These are phyloP conservation scores for Leucaena leucocephala DNA, from an alignment of 306 rosid species.

Conservation along the genomic window DNA sequence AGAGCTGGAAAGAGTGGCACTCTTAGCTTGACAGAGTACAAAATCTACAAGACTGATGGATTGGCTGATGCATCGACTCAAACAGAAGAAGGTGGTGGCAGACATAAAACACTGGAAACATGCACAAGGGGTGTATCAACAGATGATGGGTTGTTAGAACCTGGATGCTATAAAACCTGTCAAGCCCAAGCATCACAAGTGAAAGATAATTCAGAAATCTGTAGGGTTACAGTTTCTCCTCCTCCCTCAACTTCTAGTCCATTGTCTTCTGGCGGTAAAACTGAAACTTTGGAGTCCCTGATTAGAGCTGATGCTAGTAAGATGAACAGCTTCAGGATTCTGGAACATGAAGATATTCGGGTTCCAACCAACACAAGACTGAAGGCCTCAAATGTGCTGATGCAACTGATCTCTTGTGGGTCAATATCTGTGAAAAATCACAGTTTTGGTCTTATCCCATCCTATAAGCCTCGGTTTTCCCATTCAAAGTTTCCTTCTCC, in stretches of 20 bases:
- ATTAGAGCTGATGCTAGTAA: slow-evolving; percentile 94
- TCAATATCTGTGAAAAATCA: slow-evolving; percentile 94
- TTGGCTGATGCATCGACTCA: slow-evolving; percentile 93
- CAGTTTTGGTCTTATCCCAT: slow-evolving; percentile 86
- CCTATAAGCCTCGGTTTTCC: slow-evolving; percentile 79
- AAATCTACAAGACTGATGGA: slow-evolving; percentile 81
- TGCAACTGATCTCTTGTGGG: slow-evolving; percentile 97
- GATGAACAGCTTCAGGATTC: slow-evolving; percentile 82
- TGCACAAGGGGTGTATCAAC: slow-evolving; percentile 98
- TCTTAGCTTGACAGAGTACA: slow-evolving; percentile 85
- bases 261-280: slow-evolving; percentile 73
- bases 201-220: slow-evolving; percentile 65
- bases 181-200: slow-evolving; percentile 46
- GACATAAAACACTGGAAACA: slow-evolving; percentile 59
- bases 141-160: slow-evolving; percentile 69
- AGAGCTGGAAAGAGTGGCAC: slow-evolving; percentile 63
- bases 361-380: slow-evolving; percentile 70
- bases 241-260: slow-evolving; percentile 75
- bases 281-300: slow-evolving; percentile 87
- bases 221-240: slow-evolving; percentile 65
- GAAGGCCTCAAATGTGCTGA: slow-evolving; percentile 78
- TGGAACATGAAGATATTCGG: slow-evolving; percentile 70
- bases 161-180: slow-evolving; percentile 53
- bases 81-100: slow-evolving; percentile 73
- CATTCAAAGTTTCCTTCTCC: slow-evolving; percentile 84